Evolutionary conservation across 208 protist species (phyloP).

Genomic region (Trypanosoma brucei): DNA sequence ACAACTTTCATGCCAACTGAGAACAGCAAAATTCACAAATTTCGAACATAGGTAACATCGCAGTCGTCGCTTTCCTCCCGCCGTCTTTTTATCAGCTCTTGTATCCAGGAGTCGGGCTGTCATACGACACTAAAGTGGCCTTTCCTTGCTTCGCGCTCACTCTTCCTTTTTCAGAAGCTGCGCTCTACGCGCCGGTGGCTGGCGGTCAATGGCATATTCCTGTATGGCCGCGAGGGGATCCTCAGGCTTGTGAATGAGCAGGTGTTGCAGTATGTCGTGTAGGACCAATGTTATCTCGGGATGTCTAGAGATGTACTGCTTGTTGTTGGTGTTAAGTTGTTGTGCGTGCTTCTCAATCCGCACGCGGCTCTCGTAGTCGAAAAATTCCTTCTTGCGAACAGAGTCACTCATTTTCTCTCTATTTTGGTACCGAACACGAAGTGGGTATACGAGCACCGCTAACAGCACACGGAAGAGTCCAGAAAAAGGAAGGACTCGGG

Average conservation of each 20-base stretch:
- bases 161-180: no score
- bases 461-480: no score
- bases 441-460: no score
- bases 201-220: slow-evolving; percentile 41
- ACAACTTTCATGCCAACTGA: no score
- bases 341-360: slow-evolving; percentile 60
- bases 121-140: no score
- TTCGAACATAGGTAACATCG: no score
- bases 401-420: slow-evolving; percentile 1
- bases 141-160: no score
- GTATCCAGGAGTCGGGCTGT: no score
- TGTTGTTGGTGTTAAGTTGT: slow-evolving; percentile 31
- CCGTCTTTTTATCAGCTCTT: no score
- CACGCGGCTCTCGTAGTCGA: slow-evolving; percentile 65
- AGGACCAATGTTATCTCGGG: slow-evolving; percentile 57
- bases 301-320: slow-evolving; percentile 46
- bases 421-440: not conserved
- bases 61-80: no score
- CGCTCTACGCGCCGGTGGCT: slow-evolving; percentile 5
- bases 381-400: slow-evolving; percentile 40
- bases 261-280: slow-evolving; percentile 62
- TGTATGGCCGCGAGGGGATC: slow-evolving; percentile 57
- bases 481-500: no score
- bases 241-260: slow-evolving; percentile 60
- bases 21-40: no score